Percentiles rank a stretch among this genome's conserved stretches.
These are phyloP conservation scores for Trametes meyenii DNA, from an alignment of 768 basidiomycete species.

Conservation along the genomic window DNA sequence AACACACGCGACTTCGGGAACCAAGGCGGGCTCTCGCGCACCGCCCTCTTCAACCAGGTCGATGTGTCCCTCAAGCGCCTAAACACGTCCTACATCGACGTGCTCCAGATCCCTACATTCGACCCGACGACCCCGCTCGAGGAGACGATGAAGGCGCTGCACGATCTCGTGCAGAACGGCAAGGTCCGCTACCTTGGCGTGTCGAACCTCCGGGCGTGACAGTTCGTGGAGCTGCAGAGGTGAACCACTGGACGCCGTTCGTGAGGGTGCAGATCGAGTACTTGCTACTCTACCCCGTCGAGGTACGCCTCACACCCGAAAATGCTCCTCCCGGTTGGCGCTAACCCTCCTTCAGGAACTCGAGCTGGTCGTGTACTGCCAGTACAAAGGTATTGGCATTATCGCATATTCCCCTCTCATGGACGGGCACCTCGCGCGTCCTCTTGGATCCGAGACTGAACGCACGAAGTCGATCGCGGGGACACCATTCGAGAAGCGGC, in stretches of 20 bases:
- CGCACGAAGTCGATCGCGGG: constrained; percentile 27
- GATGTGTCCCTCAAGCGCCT: constrained; percentile 42
- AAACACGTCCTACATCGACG: constrained; percentile 40
- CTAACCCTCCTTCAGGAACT: constrained; percentile 38
- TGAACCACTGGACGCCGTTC: constrained; percentile 54
- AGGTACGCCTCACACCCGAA: constrained; percentile 34
- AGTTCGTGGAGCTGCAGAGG: constrained; percentile 42
- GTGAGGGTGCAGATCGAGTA: constrained; percentile 60
- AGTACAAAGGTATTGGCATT: constrained; percentile 51
- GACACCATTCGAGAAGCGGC: constrained; percentile 29
- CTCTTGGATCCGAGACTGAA: constrained; percentile 32
- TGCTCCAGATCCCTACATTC: constrained; percentile 50
- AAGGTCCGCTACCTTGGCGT: constrained; percentile 54
- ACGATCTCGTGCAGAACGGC: constrained; percentile 50
- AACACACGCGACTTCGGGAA: constrained; percentile 44
- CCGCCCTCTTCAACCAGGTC: constrained; percentile 37
- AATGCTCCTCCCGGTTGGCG: background rate
- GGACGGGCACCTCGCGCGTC: constrained; percentile 43
- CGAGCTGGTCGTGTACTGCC: constrained; percentile 49
- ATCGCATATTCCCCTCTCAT: constrained; percentile 55
- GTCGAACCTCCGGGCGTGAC: constrained; percentile 36
- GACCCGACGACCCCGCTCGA: constrained; percentile 41
- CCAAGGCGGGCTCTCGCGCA: constrained; percentile 48
- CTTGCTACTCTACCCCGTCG: constrained; percentile 56
- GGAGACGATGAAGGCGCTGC: constrained; percentile 54